Conservation (phyloP, 2,329 filamentous ascomycete species). For the Emmonsiellopsis sp. region DNA sequence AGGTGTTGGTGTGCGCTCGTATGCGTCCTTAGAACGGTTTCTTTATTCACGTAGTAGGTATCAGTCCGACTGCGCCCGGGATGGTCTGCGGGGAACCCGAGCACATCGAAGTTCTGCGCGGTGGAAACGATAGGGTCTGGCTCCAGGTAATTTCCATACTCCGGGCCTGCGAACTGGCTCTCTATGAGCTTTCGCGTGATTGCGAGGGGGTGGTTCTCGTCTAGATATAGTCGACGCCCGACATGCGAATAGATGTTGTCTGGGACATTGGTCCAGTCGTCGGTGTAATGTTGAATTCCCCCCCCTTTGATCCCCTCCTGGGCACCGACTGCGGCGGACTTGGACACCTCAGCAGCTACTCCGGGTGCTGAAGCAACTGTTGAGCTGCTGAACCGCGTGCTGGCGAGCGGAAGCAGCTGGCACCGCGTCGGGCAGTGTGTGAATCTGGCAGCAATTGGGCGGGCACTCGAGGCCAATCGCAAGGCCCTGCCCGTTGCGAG, state of each 20-base stretch:
- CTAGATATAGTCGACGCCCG: conserved; percentile 74
- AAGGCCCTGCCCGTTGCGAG: conserved; percentile 32
- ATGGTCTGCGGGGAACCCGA: conserved; percentile 82
- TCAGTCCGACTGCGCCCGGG: conserved; percentile 80
- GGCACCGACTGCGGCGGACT: not conserved
- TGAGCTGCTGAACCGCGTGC: conserved; percentile 25
- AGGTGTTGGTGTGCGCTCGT: conserved; percentile 89
- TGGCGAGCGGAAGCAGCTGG: conserved; percentile 2
- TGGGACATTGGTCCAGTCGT: conserved; percentile 80
- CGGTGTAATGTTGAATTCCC: conserved; percentile 55
- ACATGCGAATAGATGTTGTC: conserved; percentile 65
- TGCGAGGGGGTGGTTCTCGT: conserved; percentile 77
- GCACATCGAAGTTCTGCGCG: conserved; percentile 88
- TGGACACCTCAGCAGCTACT: not conserved
- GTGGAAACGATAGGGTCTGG: conserved; percentile 78
- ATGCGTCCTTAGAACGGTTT: conserved; percentile 81
- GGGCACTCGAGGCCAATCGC: conserved; percentile 26
- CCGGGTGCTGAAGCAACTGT: conserved; percentile 12
- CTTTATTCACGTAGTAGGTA: conserved; percentile 87
- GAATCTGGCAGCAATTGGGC: conserved; percentile 18
- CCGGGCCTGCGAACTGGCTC: conserved; percentile 66
- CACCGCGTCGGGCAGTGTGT: not conserved
- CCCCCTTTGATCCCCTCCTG: conserved; percentile 27
- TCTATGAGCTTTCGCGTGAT: conserved; percentile 92
- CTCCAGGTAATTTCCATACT: conserved; percentile 67